Percentiles rank a stretch among this genome's conserved stretches.
Conservation (phyloP, 352 stramenopile genomes). For the Pythium diclinum region DNA sequence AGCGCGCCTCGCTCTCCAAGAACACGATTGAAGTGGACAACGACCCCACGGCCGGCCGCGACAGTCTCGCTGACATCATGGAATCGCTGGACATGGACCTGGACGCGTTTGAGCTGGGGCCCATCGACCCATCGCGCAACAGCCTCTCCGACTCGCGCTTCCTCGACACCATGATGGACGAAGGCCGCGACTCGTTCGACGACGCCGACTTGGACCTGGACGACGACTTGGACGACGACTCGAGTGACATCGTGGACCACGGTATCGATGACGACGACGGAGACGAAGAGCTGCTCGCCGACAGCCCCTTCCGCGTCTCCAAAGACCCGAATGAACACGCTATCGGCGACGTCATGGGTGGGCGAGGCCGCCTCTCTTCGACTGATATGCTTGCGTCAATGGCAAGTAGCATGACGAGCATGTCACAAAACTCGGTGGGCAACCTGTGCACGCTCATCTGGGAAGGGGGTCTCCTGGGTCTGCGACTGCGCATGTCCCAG, state of each 20-base stretch:
- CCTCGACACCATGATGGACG: slow-evolving; percentile 30
- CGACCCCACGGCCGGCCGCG: slow-evolving; percentile 37
- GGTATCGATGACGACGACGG: slow-evolving; percentile 39
- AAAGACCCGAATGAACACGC: slow-evolving; percentile 60
- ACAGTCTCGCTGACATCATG: slow-evolving; percentile 80
- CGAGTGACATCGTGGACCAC: slow-evolving; percentile 38
- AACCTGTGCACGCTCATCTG: slow-evolving; percentile 82
- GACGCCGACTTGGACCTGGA: slow-evolving; percentile 56
- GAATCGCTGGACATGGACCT: slow-evolving; percentile 85
- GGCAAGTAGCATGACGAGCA: slow-evolving; percentile 53
- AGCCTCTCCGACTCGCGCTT: slow-evolving; percentile 18
- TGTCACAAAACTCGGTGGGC: slow-evolving; percentile 50
- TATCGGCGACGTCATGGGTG: slow-evolving; percentile 47
- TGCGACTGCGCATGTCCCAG: slow-evolving; percentile 78
- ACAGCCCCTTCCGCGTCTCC: slow-evolving; percentile 27
- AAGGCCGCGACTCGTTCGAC: slow-evolving; percentile 56
- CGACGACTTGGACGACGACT: slow-evolving; percentile 38
- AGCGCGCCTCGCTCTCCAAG: slow-evolving; percentile 67
- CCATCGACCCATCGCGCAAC: slow-evolving; percentile 34
- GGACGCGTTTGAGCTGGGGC: slow-evolving; percentile 54
- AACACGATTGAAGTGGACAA: slow-evolving; percentile 36
- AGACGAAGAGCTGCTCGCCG: slow-evolving; percentile 22
- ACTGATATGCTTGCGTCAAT: slow-evolving; percentile 72
- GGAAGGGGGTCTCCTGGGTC: slow-evolving; percentile 74
- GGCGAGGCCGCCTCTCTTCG: slow-evolving; percentile 67